Base-by-base conservation (phyloP, 2,329 filamentous ascomycete genomes). In the Pseudogymnoascus sp. region DNA sequence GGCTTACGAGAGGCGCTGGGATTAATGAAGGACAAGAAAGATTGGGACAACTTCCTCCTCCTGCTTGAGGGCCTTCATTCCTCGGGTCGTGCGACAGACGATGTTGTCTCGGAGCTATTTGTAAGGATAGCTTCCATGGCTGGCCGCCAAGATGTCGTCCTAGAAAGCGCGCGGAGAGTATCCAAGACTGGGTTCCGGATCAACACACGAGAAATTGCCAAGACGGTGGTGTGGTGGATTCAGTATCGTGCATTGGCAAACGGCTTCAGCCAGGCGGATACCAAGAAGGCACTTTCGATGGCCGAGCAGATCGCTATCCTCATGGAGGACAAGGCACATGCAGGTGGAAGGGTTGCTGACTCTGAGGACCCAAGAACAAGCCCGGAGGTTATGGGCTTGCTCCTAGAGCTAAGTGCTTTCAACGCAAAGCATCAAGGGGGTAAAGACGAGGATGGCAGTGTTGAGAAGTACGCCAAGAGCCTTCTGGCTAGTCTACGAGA, bases 381-480 rank as follows among this genome's bases (percentile, higher is more conserved):
- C 63, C 77, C 78, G 1, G 74, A 76, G 26, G 73, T 80, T 16
- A 73, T 78, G 51, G 78, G 74, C 21, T 70, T 75, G 2, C 65
- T 80, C 16, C 70, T 82, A 6, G 75, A 80, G 61, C 70, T 83
- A 14, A 74, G 74, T 66, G 77, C 79, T 26, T 74, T 77, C n/a
- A 71, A 77, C 2, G 39, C 76, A n/a, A 72, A 74, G 29, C 66
- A 76, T 36, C 67, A 69, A 18, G 73, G 67, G 3, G 75, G 75
- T 2, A 74, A 75, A 37, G 78, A 81, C 67, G 66, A 70, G n/a
- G 71, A 71, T 23, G 73, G 72, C 3, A 71, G 75, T 31, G 78
- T 80, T 29, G 68, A 68, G 23, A 70, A 70, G 39, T 80, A 79
- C 66, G 74, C 73, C 11, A 67, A 70, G 61, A 70, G 64, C 60